Evolutionary conservation across 2,329 filamentous ascomycete genomes (phyloP), one percentile per base, ranked within the genome.

Genomic region (Botryotinia calthae): DNA sequence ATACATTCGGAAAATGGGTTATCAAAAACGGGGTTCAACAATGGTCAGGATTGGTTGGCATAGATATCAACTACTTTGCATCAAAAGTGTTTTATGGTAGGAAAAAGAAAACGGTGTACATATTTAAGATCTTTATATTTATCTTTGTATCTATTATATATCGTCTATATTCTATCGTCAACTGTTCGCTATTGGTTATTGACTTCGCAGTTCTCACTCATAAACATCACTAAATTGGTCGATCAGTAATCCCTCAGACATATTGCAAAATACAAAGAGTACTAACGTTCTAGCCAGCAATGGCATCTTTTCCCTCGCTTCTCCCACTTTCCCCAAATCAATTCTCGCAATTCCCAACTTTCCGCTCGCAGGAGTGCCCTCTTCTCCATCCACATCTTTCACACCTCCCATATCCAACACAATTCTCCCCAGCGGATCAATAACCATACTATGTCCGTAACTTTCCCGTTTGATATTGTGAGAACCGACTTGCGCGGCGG

Each of bases 371-470:
- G 18, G 51, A 18, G 51, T 8, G 51, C 6, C 18, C 71, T 85
- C 51, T 9, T 89, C 90, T 58, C 34, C 34, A 34, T 86, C 86
- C 79, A 91, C 85, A 79, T 91, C 86, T n/a, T n/a, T n/a, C n/a
- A n/a, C n/a, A n/a, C n/a, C n/a, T n/a, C 86, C 86, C 79, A 91
- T 85, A 79, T 91, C 86, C 5, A 90, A 86, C 58, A 93, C 80
- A 1, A 98, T 87, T 72, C 88, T 86, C 0, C 95, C 95, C 94
- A 94, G 97, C 0, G 95, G 95, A 81, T 93, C 91, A 40, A 98
- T 86, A 64, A 97, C 91, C 84, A 97, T 89, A 77, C 92, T 93
- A 80, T 93, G 91, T 0, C 95, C 95, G 82, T 96, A 97, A 82
- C 93, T 97, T 42, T 88, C 87, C 73, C 95, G 86, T 82, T 90